Evolutionary conservation across 495 filamentous ascomycete species (phyloP).

Genomic region (Daldinia decipiens): DNA sequence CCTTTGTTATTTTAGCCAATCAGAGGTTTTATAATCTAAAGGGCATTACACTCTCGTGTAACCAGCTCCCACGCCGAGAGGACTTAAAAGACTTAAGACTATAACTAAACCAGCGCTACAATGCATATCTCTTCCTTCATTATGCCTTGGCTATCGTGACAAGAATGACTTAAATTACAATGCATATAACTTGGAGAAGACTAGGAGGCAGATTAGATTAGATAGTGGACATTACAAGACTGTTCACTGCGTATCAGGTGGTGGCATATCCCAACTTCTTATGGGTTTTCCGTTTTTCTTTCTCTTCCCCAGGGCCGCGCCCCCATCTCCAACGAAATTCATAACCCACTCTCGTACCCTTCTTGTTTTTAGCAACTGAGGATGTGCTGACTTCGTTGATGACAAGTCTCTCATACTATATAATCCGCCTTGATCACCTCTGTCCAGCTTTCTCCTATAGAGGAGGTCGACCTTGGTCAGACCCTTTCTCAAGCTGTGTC

Average conservation of each 20-base stretch:
- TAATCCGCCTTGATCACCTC: constrained; percentile 55
- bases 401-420: constrained; percentile 54
- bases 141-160: not conserved
- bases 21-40: not conserved
- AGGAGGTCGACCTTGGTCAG: constrained; percentile 78
- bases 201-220: too few species aligned
- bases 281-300: constrained; percentile 34
- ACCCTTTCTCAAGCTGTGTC: constrained; percentile 74
- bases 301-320: constrained; percentile 42
- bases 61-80: not conserved
- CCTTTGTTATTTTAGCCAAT: not conserved
- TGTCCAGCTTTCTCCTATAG: constrained; percentile 59
- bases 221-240: not conserved
- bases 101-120: not conserved
- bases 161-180: not conserved
- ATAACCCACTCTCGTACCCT: constrained; percentile 79
- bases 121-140: not conserved
- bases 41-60: not conserved
- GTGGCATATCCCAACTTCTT: constrained; percentile 47
- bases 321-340: constrained; percentile 69
- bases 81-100: not conserved
- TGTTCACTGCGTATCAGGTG: constrained; percentile 42
- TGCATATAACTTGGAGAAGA: not conserved
- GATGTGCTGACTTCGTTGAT: constrained; percentile 51
- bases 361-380: constrained; percentile 69